Base-by-base conservation (phyloP, 495 filamentous ascomycete species). In the Penicillium lividum region DNA sequence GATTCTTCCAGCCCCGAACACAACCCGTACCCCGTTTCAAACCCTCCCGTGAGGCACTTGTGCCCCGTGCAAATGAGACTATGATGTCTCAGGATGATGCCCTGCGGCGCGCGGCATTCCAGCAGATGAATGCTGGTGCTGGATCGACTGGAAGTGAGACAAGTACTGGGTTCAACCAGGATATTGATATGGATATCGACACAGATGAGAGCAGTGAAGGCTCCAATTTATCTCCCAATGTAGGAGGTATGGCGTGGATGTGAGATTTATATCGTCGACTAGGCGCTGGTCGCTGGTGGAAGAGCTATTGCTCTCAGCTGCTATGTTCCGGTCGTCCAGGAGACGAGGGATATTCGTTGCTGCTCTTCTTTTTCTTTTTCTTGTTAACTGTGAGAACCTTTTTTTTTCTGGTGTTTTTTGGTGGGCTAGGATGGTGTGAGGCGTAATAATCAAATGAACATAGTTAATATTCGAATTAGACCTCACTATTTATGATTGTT, bases 171-270 rank as follows among this genome's bases (percentile, higher is more conserved):
- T 60, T 51, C 60, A 62, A 56, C 53, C 53, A 57, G 51, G 58
- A 60, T 46, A 67, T 70, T 69, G 70, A 75, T 33, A 73, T 70
- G 70, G 70, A 75, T 30, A 81, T 80, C 74, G 74, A 81, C 60
- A 76, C 81, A 66, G 73, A 77, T 11, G 73, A 77, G 70, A 74
- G 69, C 42, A 63, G 61, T 9, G 59, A 72, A 38, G 56, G 61
- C 27, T 63, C 68, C 8, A 61, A 36, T 15, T 54, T 63, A 11
- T 57, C 50, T 10, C 22, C 61, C 4, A 65, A 60, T 28, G 50
- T 57, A 44, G 64, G 58, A 1, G 44, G 47, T 4, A 40, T 63
- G 51, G 54, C 65, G 11, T 69, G 74, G 73, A 66, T 68, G 60
- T 69, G 54, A 67, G 63, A 42, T 15, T 7, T 15, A 47, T 36